Evolutionary conservation across 164 flowering plant species (phyloP).

Genomic region (Buxus sempervirens): DNA sequence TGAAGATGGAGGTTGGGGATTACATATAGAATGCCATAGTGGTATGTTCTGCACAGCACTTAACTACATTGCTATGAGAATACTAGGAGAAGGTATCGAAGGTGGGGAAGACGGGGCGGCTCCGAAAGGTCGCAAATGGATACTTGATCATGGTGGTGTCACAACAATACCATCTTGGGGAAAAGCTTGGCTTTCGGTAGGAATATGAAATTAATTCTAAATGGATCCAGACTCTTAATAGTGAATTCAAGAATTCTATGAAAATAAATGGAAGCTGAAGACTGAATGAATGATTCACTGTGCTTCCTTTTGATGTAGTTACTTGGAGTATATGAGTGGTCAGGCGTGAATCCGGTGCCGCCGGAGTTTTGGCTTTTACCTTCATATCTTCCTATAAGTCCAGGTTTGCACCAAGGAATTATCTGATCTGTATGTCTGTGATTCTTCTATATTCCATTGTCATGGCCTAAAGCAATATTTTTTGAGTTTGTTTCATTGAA

Average conservation of each 20-base stretch:
- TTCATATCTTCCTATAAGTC: slow-evolving; percentile 19
- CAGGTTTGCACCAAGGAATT: no score
- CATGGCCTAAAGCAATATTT: neutral
- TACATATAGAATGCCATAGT: slow-evolving; percentile 33
- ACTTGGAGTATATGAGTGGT: slow-evolving; percentile 43
- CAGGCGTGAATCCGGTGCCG: slow-evolving; percentile 43
- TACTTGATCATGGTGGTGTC: slow-evolving; percentile 28
- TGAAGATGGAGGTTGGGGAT: slow-evolving; percentile 50
- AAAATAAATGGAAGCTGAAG: no score
- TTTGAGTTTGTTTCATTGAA: neutral
- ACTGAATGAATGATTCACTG: no score
- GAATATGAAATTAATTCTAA: neutral
- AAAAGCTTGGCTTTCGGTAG: slow-evolving; percentile 29
- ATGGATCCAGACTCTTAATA: neutral
- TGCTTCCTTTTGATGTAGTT: slow-evolving; percentile 18
- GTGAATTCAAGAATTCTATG: no score
- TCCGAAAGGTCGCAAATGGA: slow-evolving; percentile 24
- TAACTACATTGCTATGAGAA: slow-evolving; percentile 25
- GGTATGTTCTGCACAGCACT: slow-evolving; percentile 30
- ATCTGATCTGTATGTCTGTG: no score
- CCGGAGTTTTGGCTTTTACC: slow-evolving; percentile 47
- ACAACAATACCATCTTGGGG: slow-evolving; percentile 29
- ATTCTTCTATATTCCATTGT: no score
- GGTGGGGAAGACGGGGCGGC: slow-evolving; percentile 23
- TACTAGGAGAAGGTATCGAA: slow-evolving; percentile 28